Evolutionary conservation across 495 filamentous ascomycete species (phyloP), one percentile per base, ranked within the genome.

Genomic region (Aspergillus funiculosus): DNA sequence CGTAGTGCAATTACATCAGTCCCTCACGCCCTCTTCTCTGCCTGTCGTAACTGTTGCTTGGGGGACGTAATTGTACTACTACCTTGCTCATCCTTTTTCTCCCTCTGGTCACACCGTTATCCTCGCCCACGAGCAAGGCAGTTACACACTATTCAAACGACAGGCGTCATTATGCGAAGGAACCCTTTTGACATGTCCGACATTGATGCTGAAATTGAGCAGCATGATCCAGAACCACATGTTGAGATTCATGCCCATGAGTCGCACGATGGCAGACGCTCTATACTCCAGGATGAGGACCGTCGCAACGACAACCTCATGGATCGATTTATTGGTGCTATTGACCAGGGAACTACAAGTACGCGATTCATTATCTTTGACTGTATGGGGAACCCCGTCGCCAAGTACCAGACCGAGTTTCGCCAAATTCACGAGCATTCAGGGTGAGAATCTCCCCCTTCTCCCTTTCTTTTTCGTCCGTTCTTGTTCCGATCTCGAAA

Each of bases 291-390:
- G 43, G 54, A 71, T 25, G 66, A 71, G 37, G 53, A 57, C 1
- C 56, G 50, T 25, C 58, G 56, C 15, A 43, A 40, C 11, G 66
- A 63, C 27, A 61, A 65, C 25, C 53, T 73, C 19, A 68, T 68
- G 44, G 52, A 67, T 25, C 67, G 67, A 6, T 87, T 78, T 59
- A 79, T 85, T 32, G 83, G 81, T 29, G 76, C 82, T 19, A 91
- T 97, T 58, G 91, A 97, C 59, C 86, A 91, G 58, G 91, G 91
- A 17, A 97, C 91, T 5, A 95, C 91, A 10, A 94, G 87, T 53
- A 87, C 91, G 24, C 81, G 91, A 11, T 95, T 95, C 61, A 73
- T 97, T 44, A 89, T 97, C 48, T 95, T 97, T 65, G 80, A 95
- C 63, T 77, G 79, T 46, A 72, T 76, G 15, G 89, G 89, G 46